phyloP scores from a whole-genome alignment of 306 rosid genomes.

The Oemleria cerasiformis region DNA sequence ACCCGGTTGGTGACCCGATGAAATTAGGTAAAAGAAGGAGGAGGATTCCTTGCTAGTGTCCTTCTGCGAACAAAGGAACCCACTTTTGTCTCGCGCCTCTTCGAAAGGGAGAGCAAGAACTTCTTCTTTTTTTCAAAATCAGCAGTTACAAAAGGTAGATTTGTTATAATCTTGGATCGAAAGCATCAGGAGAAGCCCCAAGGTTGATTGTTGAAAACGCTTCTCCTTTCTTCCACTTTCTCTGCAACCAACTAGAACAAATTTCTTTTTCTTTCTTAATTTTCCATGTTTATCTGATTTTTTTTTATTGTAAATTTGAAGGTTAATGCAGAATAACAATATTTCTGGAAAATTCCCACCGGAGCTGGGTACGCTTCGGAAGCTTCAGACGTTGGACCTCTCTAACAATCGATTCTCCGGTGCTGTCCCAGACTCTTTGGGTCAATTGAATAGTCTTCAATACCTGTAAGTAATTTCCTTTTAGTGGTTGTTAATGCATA shows the following conservation, averaged over 20 bases:
- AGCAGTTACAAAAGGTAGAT: too few species aligned
- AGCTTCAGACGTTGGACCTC: slow-evolving; percentile 86
- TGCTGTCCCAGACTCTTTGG: slow-evolving; percentile 53
- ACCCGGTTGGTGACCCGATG: too few species aligned
- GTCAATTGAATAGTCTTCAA: slow-evolving; percentile 60
- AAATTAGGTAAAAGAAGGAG: too few species aligned
- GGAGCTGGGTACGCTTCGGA: slow-evolving; percentile 64
- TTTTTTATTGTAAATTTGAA: slow-evolving; percentile 22
- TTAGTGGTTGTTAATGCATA: neutral
- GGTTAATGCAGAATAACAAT: slow-evolving; percentile 85
- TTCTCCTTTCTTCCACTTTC: neutral
- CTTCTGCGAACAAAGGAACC: too few species aligned
- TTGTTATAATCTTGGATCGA: too few species aligned
- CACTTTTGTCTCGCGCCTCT: too few species aligned
- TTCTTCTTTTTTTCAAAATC: too few species aligned
- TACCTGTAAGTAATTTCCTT: slow-evolving; percentile 59
- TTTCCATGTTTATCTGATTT: neutral
- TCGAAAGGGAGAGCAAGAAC: too few species aligned
- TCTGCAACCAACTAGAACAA: neutral
- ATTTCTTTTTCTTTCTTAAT: neutral
- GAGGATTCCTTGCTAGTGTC: too few species aligned
- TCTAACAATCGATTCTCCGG: slow-evolving; percentile 78
- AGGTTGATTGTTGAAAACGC: too few species aligned
- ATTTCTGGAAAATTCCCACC: slow-evolving; percentile 75
- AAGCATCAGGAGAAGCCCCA: too few species aligned